Evolutionary conservation across 495 filamentous ascomycete genomes (phyloP), one percentile per base, ranked within the genome.

Genomic region (Daldinia grandis): DNA sequence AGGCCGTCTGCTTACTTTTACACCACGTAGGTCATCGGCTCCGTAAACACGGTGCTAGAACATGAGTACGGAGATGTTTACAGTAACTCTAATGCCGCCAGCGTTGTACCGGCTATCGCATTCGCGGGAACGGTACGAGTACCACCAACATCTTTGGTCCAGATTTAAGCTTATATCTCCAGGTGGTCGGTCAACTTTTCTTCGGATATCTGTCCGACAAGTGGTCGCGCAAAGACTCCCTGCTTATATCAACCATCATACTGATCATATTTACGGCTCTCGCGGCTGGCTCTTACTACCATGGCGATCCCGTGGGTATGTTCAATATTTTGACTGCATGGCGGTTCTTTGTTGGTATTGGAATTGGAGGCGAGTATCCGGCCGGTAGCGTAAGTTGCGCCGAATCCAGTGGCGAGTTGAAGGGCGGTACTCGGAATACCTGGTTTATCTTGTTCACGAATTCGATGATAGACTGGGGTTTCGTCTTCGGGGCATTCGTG

Each of bases 391-490:
- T 97, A 4, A 91, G 90, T 0, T 90, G 88, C 57, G 92, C 93
- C 19, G 94, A 98, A 79, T 91, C 90, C 28, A 93, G 90, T 0
- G 92, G 92, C 17, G 92, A 97, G 76, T 80, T 97, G 64, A 92
- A 92, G 76, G 75, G 76, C 8, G 94, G 94, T n/a, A 89, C 89
- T 24, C 82, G 94, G 14, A 95, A 97, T 73, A 86, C 89, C 21
- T 97, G 92, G 92, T 98, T 97, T 78, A 93, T 96, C 74, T 84
- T 96, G 69, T 97, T 96, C 79, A 98, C 94, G 49, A 97, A 97
- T 80, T 86, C 92, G 35, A 89, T 92, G 82, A 96, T 98, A 66
- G 92, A 97, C 76, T 85, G 81, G 82, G 93, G 90, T 0, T 95
- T 92, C 56, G 91, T 95, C 4, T 79, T 92, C 44, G 88, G 91